Conservation (phyloP, 495 filamentous ascomycete species). For the Xylaria sp. region DNA sequence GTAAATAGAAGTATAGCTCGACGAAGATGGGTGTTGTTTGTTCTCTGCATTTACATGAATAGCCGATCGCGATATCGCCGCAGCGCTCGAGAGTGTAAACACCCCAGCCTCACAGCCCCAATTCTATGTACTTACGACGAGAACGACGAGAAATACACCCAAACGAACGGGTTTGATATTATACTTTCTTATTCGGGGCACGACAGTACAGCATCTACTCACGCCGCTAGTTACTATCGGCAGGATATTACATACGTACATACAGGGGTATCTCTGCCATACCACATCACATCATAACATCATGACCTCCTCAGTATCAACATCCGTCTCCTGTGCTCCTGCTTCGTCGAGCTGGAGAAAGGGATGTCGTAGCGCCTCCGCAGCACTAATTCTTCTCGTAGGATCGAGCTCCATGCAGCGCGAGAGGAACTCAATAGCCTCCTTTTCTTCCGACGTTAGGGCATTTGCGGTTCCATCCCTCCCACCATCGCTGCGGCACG, state of each 20-base stretch:
- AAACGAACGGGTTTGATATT: background rate
- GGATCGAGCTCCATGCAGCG: constrained; percentile 78
- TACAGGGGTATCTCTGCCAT: constrained; percentile 22
- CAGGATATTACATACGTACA: constrained; percentile 14
- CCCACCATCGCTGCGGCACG: constrained; percentile 60
- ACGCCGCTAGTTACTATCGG: background rate
- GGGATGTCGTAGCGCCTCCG: constrained; percentile 74
- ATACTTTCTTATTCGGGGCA: constrained; percentile 2
- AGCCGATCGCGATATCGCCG: background rate
- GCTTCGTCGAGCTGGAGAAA: constrained; percentile 64
- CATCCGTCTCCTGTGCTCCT: constrained; percentile 14
- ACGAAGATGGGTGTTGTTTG: background rate
- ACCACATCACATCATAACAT: constrained; percentile 36
- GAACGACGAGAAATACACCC: background rate
- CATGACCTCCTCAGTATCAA: constrained; percentile 40
- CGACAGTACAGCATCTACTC: background rate
- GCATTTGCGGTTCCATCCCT: constrained; percentile 47
- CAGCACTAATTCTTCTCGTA: constrained; percentile 70
- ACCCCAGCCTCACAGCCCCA: background rate
- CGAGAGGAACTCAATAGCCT: constrained; percentile 70
- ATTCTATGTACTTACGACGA: background rate
- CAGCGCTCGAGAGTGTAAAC: background rate
- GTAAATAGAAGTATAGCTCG: background rate
- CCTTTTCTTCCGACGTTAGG: constrained; percentile 66
- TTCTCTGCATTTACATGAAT: background rate